A percentile compares a stretch with the other conserved stretches of the same genome.
Evolutionary conservation across 108 stramenopile species (phyloP).

Genomic region (Schizochytrium sp.): DNA sequence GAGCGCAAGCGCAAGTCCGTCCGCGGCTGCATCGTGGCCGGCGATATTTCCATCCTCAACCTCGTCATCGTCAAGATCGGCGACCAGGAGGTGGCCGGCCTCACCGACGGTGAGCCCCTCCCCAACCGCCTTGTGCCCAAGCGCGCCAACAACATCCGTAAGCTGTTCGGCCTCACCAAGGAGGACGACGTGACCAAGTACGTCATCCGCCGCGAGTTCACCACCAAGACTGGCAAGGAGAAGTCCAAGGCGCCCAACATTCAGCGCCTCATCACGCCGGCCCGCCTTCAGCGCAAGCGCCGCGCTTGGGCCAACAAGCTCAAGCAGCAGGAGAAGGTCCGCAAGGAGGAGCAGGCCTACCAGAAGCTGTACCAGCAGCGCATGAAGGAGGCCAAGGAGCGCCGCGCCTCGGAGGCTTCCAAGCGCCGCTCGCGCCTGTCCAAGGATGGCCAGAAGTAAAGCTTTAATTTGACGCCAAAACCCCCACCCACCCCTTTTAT

Average conservation of each 20-base stretch:
- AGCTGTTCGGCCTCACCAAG: conserved; percentile 98
- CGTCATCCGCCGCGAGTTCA: conserved; percentile 87
- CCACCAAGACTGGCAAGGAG: conserved; percentile 88
- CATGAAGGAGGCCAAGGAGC: conserved; percentile 84
- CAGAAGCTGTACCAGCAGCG: conserved; percentile 89
- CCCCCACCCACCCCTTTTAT: not conserved
- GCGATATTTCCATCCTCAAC: conserved; percentile 96
- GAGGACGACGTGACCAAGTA: conserved; percentile 98
- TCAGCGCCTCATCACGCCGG: conserved; percentile 96
- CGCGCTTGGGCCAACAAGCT: conserved; percentile 69
- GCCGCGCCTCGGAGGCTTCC: conserved; percentile 82
- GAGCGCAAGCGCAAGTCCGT: conserved; percentile 99
- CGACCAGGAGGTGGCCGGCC: conserved; percentile 76
- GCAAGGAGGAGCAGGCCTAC: conserved; percentile 87
- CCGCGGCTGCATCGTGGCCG: conserved; percentile 95
- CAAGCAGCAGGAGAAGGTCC: conserved; percentile 59
- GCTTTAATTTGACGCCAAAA: not conserved
- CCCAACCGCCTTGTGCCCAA: conserved; percentile 98
- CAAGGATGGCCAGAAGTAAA: not conserved
- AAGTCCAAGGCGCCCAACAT: conserved; percentile 92
- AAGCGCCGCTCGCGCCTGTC: conserved; percentile 85
- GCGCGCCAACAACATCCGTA: conserved; percentile 99
- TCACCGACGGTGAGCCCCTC: conserved; percentile 73
- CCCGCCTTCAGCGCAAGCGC: conserved; percentile 87
- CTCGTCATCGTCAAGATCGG: conserved; percentile 91